Evolutionary conservation across 495 filamentous ascomycete species (phyloP), one percentile per base, ranked within the genome.

Genomic region (Tuber magnatum): DNA sequence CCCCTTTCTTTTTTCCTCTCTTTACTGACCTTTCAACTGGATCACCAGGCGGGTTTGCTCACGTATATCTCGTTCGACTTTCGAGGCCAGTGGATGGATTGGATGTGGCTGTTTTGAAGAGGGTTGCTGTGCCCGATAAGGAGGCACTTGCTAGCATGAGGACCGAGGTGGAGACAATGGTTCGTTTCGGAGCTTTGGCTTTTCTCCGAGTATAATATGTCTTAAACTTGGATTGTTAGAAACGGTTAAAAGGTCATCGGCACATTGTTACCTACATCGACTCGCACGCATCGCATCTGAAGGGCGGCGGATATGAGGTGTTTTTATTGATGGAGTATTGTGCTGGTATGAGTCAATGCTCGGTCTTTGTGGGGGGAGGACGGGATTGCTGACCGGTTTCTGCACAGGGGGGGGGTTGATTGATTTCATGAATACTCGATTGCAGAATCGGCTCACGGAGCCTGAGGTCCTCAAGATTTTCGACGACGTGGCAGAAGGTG

Each of bases 371-470:
- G n/a, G 4, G n/a, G 61, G 42, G 68, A 65, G 41, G 41, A 42
- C 65, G 35, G 56, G 56, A 35, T 65, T 48, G 68, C 73, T 81
- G 38, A 81, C 75, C 35, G 56, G n/a, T 70, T 40, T 91, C 88
- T 65, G 35, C 80, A 84, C 85, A 76, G 91, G 91, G 38, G 95
- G 96, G 77, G 96, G 95, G 41, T 84, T 99, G 81, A 99, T 99
- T 83, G 95, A 99, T 85, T 99, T 98, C 85, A 99, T 99, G 95
- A 99, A 99, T 84, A 99, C 95, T 51, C 90, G 95, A 44, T 85
- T 99, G 77, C 95, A 98, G 84, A 93, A 98, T 83, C 93, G 95
- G 65, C 87, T 99, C 83, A 99, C 94, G 68, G 95, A 99, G 86
- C 94, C 96, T 51, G 95, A 99, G 85, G 94, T 99, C 75, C 86